Base-by-base conservation (phyloP, 2,329 filamentous ascomycete genomes). In the Immersiporthe knoxdaviesiana region DNA sequence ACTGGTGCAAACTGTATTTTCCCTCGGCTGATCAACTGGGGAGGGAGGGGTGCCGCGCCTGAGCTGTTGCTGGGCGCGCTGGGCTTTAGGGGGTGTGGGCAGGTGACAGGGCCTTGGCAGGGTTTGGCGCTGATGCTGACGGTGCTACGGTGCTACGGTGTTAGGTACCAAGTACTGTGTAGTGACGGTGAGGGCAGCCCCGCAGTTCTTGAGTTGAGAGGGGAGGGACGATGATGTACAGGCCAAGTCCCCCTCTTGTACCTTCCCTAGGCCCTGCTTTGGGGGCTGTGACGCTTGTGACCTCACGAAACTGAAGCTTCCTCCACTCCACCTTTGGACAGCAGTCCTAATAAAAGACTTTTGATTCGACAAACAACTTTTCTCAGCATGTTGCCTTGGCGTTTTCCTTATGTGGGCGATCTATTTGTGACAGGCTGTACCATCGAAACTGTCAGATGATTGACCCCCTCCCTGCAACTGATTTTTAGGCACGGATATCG, bases 51-150 rank as follows among this genome's bases (percentile, higher is more conserved):
- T 21, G 41, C 41, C n/a, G n/a, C n/a, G n/a, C 41, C 41, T 47
- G 41, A n/a, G 56, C 56, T 59, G 56, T 30, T 59, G 37, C 56
- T n/a, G n/a, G n/a, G n/a, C n/a, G n/a, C n/a, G n/a, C 18, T 47
- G 41, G 41, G 18, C 21, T 44, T 35, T 35, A 4, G 4, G 4
- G 35, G 12, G 41, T 16, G 41, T 16, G 41, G 44, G 44, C 0
- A 7, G 44, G 44, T 21, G 18, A 47, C 44, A 47, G 44, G 44
- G 44, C 44, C 44, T n/a, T 21, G 41, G 39, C 39, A 18, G 39
- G 39, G 39, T 16, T 47, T 47, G 41, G 44, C 44, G 44, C 44
- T 47, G 44, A 47, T 11, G 18, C 41, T 44, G 41, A 44, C 16
- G 41, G 41, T 44, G 16, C 56, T 59, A 32, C n/a, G n/a, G n/a